phyloP scores from a whole-genome alignment of 805 yeast genomes.

The Starmera quercuum region DNA sequence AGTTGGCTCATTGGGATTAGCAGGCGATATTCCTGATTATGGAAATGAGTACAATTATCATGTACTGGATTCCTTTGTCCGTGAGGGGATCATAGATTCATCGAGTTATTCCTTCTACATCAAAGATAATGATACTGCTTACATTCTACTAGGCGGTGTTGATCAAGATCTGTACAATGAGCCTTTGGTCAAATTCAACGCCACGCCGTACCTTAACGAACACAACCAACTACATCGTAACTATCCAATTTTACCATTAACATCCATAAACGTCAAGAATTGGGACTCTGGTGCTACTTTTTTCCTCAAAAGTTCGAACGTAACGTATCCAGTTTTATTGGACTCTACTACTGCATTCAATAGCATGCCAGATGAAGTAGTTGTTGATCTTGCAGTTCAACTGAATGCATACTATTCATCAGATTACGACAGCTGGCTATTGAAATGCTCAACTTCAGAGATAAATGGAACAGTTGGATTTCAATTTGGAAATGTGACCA shows the following conservation, averaged over 20 bases:
- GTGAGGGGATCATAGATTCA: conserved; percentile 23
- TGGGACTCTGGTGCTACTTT: conserved; percentile 31
- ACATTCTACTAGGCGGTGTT: conserved; percentile 48
- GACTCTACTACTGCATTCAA: conserved; percentile 46
- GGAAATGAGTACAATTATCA: conserved; percentile 2
- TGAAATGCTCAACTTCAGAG: conserved; percentile 46
- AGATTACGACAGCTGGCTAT: conserved; percentile 46
- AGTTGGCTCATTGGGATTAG: conserved; percentile 40
- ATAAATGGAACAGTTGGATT: conserved; percentile 45
- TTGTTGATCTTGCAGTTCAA: conserved; percentile 61
- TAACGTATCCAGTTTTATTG: conserved; percentile 44
- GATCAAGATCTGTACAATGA: conserved; percentile 39
- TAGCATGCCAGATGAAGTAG: conserved; percentile 46
- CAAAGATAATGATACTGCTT: conserved; percentile 17
- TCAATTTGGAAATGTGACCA: conserved; percentile 41
- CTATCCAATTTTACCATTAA: conserved; percentile 39
- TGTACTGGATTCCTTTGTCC: conserved; percentile 27
- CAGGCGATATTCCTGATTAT: conserved; percentile 20
- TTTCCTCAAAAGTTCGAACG: conserved; percentile 26
- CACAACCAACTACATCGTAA: conserved; percentile 20
- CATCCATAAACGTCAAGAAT: conserved; percentile 33
- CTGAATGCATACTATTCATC: conserved; percentile 54
- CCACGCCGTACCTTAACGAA: conserved; percentile 30
- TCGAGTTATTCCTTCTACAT: conserved; percentile 37
- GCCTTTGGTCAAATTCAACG: conserved; percentile 39